phyloP scores from a whole-genome alignment of 2,329 filamentous ascomycete species.

The Alternaria atra region DNA sequence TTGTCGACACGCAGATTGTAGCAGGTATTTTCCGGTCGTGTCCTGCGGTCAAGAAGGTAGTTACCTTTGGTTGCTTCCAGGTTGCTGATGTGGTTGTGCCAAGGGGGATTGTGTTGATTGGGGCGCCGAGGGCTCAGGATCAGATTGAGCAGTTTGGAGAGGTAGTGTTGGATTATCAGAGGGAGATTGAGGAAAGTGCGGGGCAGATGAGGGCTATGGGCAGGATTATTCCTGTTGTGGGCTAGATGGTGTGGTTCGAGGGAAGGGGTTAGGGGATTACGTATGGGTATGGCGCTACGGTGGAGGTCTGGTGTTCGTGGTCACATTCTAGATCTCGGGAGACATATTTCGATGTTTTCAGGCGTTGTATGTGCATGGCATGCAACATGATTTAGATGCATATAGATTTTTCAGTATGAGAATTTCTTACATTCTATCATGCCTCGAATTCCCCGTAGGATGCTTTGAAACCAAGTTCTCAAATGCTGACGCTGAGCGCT shows the following conservation, averaged over 20 bases:
- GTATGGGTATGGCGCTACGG: not conserved
- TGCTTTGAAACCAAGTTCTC: not conserved
- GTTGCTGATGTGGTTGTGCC: conserved; percentile 66
- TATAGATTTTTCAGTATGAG: not conserved
- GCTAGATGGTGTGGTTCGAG: conserved; percentile 7
- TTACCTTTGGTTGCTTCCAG: conserved; percentile 71
- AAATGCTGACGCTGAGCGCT: not conserved
- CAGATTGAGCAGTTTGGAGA: conserved; percentile 62
- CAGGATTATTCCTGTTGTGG: conserved; percentile 36
- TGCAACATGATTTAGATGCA: not conserved
- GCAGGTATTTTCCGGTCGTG: conserved; percentile 71
- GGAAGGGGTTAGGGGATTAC: not conserved
- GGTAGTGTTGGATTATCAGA: conserved; percentile 44
- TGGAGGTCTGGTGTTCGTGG: not conserved
- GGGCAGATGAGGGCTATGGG: conserved; percentile 18
- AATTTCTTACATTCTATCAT: not conserved
- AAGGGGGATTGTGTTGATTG: conserved; percentile 66
- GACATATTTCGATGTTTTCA: not conserved
- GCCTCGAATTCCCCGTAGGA: too few relatives aligned
- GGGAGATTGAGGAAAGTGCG: conserved; percentile 20
- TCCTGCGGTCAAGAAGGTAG: conserved; percentile 65
- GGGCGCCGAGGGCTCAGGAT: conserved; percentile 66
- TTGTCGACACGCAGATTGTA: conserved; percentile 71
- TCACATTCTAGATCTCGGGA: not conserved
- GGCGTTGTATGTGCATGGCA: not conserved